A percentile compares a stretch with the other conserved stretches of the same genome.
Conservation (phyloP, 2,329 filamentous ascomycete species). For the Fusarium sp. region DNA sequence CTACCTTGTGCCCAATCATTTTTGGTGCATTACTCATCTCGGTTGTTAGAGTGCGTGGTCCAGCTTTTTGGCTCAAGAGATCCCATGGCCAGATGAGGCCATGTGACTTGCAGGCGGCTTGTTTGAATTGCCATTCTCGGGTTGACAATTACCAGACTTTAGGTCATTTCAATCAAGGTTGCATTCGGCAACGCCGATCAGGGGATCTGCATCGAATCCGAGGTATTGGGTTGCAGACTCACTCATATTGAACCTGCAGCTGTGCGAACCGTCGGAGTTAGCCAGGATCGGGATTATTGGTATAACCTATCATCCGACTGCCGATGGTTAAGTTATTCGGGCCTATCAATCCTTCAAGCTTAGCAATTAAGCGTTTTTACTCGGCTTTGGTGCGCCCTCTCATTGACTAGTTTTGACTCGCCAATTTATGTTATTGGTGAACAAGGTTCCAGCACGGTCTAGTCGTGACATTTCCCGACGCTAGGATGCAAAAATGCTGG, state of each 20-base stretch:
- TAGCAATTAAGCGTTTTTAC: rapidly evolving
- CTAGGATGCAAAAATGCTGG: not conserved
- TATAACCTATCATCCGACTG: not conserved
- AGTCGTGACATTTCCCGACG: not conserved
- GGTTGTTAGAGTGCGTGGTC: no score
- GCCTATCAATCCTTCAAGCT: not conserved
- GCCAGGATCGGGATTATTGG: not conserved
- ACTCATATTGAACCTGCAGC: no score
- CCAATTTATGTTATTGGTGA: not conserved
- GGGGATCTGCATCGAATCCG: not conserved
- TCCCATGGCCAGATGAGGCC: no score
- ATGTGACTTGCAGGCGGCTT: no score
- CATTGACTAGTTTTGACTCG: not conserved
- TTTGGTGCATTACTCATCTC: no score
- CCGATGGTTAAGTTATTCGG: not conserved
- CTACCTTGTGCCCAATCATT: no score
- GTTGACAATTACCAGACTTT: not conserved
- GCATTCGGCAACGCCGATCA: not conserved
- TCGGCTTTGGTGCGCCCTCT: not conserved
- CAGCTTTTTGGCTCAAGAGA: no score
- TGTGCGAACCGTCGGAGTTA: not conserved
- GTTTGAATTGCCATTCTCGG: no score
- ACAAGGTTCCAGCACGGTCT: not conserved
- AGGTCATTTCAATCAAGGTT: not conserved
- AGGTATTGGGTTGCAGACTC: no score